Percentiles rank a stretch among this genome's conserved stretches.
Conservation (phyloP, 495 filamentous ascomycete genomes). For the Bryoglossum gracile region DNA sequence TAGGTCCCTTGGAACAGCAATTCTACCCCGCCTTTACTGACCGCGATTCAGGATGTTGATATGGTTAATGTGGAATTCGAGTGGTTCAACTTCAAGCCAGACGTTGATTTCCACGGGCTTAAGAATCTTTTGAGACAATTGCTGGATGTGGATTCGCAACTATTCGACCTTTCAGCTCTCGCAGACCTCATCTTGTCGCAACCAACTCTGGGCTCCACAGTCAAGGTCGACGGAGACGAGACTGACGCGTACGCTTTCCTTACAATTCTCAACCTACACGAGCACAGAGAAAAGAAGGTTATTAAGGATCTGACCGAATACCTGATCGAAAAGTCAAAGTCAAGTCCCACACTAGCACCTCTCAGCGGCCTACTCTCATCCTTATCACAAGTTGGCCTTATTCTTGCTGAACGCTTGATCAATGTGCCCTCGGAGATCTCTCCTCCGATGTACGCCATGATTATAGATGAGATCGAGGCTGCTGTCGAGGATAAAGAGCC, state of each 20-base stretch:
- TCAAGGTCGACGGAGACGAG: conserved; percentile 92
- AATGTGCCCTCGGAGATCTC: conserved; percentile 90
- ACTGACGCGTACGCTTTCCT: conserved; percentile 93
- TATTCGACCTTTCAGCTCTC: conserved; percentile 81
- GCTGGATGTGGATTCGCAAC: conserved; percentile 77
- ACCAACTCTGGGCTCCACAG: conserved; percentile 81
- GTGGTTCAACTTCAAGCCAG: conserved; percentile 89
- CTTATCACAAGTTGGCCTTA: conserved; percentile 59
- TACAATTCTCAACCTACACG: conserved; percentile 76
- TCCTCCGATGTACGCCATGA: conserved; percentile 95
- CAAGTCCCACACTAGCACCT: conserved; percentile 44
- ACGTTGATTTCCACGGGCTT: conserved; percentile 89
- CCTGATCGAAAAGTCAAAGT: conserved; percentile 51
- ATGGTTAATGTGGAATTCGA: conserved; percentile 96
- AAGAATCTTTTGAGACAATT: conserved; percentile 88
- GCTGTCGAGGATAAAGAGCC: conserved; percentile 88
- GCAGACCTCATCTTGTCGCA: conserved; percentile 85
- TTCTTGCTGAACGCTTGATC: conserved; percentile 85
- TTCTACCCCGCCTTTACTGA: conserved; percentile 19
- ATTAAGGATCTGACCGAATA: conserved; percentile 66
- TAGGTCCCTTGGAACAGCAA: conserved; percentile 22
- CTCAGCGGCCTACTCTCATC: conserved; percentile 50
- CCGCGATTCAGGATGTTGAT: conserved; percentile 60
- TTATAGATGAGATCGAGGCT: conserved; percentile 85
- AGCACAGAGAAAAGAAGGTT: conserved; percentile 68